Evolutionary conservation across 768 basidiomycete species (phyloP).

Genomic region (Boletus subcaerulescens): DNA sequence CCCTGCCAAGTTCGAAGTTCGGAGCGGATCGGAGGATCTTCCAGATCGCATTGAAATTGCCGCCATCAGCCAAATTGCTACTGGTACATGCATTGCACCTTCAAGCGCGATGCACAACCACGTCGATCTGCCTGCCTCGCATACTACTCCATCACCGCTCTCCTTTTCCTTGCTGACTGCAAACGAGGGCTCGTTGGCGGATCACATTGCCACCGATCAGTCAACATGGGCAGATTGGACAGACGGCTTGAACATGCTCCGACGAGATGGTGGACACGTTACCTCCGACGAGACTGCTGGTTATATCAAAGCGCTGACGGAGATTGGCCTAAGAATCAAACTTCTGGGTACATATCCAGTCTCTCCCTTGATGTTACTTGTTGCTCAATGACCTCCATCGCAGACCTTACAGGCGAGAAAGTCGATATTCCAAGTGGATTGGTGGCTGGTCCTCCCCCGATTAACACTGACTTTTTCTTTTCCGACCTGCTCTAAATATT

Average conservation of each 20-base stretch:
- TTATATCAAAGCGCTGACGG: conserved; percentile 83
- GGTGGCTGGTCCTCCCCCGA: conserved; percentile 72
- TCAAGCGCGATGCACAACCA: conserved; percentile 62
- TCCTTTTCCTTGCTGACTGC: conserved; percentile 76
- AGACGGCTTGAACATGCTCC: conserved; percentile 86
- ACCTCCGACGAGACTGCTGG: conserved; percentile 82
- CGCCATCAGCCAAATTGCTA: conserved; percentile 74
- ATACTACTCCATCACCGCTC: conserved; percentile 56
- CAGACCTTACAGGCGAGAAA: conserved; percentile 85
- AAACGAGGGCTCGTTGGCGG: conserved; percentile 69
- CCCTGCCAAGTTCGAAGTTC: conserved; percentile 72
- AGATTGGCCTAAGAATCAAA: conserved; percentile 90
- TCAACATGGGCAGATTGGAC: conserved; percentile 92
- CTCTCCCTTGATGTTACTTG: background rate
- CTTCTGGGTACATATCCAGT: conserved; percentile 58
- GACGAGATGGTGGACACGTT: conserved; percentile 79
- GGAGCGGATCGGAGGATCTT: conserved; percentile 81
- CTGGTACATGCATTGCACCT: conserved; percentile 68
- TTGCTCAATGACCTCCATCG: background rate
- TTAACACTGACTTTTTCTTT: conserved; percentile 83
- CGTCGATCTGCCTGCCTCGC: conserved; percentile 52
- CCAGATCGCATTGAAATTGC: conserved; percentile 84
- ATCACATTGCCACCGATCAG: conserved; percentile 74
- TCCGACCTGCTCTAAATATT: conserved; percentile 50
- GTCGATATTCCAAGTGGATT: conserved; percentile 85